phyloP scores from a whole-genome alignment of 495 filamentous ascomycete genomes.

The Thermochaetoides thermophila region DNA sequence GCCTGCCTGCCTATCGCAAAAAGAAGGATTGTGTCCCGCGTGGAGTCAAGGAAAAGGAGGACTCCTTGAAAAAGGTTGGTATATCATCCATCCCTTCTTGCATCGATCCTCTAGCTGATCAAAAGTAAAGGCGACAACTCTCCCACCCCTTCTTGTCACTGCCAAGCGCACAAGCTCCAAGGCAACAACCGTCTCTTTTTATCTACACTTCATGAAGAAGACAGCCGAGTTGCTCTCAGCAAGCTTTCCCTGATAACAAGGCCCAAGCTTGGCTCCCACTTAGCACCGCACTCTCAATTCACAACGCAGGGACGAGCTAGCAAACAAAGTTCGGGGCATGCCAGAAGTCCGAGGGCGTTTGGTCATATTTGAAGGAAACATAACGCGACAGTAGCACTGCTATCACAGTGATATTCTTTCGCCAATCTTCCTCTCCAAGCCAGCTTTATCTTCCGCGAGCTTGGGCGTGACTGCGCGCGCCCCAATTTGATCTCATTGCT shows the following conservation, averaged over 20 bases:
- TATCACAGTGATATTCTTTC: too few species aligned
- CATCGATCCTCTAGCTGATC: conserved; percentile 3
- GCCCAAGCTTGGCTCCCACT: conserved; percentile 3
- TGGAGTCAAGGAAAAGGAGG: conserved; percentile 3
- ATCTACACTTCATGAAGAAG: conserved; percentile 3
- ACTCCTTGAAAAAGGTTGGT: conserved; percentile 11
- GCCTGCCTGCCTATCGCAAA: neutral
- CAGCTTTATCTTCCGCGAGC: too few species aligned
- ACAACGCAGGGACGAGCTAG: too few species aligned
- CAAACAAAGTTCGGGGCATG: too few species aligned
- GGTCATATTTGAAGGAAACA: too few species aligned
- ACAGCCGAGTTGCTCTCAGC: conserved; percentile 5
- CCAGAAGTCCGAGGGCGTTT: too few species aligned
- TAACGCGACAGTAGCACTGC: too few species aligned
- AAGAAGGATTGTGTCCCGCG: neutral
- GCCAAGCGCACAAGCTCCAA: conserved; percentile 11
- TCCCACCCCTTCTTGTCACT: conserved; percentile 11
- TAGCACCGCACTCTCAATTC: conserved; percentile 1
- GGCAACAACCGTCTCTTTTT: neutral
- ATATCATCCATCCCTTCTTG: conserved; percentile 6
- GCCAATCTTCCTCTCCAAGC: too few species aligned
- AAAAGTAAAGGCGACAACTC: conserved; percentile 3
- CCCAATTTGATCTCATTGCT: too few species aligned
- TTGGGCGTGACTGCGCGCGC: too few species aligned
- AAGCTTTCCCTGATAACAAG: conserved; percentile 1